phyloP scores from a whole-genome alignment of 306 rosid species.

The Betula pendula region DNA sequence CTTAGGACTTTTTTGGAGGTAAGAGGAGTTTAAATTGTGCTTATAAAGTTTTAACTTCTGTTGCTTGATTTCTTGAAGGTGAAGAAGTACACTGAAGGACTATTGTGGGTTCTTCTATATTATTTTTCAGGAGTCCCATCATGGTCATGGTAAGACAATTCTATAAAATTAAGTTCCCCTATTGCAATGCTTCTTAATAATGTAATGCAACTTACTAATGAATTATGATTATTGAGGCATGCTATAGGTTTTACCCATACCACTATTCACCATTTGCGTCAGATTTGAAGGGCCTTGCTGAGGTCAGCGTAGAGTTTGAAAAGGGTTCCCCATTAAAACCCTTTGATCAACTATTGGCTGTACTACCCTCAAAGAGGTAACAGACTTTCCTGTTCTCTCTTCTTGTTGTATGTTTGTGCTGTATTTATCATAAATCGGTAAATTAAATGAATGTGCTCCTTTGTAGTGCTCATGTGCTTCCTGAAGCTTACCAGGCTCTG shows the following conservation, averaged over 20 bases:
- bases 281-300: conserved; percentile 49
- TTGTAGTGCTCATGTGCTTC: too few relatives aligned
- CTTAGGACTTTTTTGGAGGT: too few relatives aligned
- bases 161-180: too few relatives aligned
- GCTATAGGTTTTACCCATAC: conserved; percentile 63
- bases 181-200: neutral
- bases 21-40: too few relatives aligned
- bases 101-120: conserved; percentile 55
- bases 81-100: conserved; percentile 56
- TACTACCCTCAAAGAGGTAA: conserved; percentile 54
- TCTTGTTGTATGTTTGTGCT: too few relatives aligned
- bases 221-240: too few relatives aligned
- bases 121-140: conserved; percentile 58
- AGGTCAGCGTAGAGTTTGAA: conserved; percentile 36
- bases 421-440: too few relatives aligned
- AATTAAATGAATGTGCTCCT: too few relatives aligned
- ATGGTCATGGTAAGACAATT: conserved; percentile 56
- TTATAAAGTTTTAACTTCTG: neutral
- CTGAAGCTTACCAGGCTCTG: too few relatives aligned
- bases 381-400: too few relatives aligned
- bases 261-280: conserved; percentile 62
- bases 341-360: conserved; percentile 56
- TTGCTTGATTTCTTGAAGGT: conserved; percentile 33
- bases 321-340: conserved; percentile 56
- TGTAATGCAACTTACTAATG: neutral